phyloP scores from a whole-genome alignment of 441 rosid genomes.

The Lagerstroemia fauriei region DNA sequence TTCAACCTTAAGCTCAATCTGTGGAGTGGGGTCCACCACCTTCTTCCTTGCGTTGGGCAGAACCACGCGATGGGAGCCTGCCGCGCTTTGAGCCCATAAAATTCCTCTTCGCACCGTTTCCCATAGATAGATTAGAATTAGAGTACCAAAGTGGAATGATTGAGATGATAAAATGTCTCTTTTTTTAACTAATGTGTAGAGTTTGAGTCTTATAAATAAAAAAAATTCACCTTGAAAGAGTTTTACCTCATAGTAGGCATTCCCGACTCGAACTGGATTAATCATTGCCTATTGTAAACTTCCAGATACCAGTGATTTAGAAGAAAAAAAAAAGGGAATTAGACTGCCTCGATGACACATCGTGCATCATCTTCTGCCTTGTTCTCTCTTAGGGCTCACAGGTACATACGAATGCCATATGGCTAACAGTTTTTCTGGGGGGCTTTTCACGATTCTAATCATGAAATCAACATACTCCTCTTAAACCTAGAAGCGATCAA shows the following conservation, averaged over 20 bases:
- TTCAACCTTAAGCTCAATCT: not conserved
- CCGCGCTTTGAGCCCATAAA: constrained; percentile 9
- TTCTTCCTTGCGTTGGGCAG: too few relatives aligned
- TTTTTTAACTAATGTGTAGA: too few relatives aligned
- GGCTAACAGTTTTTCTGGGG: too few relatives aligned
- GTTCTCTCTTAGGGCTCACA: not conserved
- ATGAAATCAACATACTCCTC: not conserved
- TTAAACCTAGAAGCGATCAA: not conserved
- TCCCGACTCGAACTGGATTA: too few relatives aligned
- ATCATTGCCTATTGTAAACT: too few relatives aligned
- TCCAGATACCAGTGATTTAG: too few relatives aligned
- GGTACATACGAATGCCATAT: not conserved
- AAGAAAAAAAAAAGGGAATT: too few relatives aligned
- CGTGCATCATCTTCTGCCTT: not conserved
- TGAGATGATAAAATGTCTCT: too few relatives aligned
- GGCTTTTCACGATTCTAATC: not conserved
- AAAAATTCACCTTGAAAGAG: too few relatives aligned
- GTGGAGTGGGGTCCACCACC: not conserved
- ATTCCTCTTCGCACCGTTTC: not conserved
- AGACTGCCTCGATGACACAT: not conserved
- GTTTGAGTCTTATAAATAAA: too few relatives aligned
- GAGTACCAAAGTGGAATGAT: too few relatives aligned
- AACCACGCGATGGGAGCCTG: not conserved
- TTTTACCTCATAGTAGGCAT: too few relatives aligned
- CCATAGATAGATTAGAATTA: not conserved